Evolutionary conservation across 176 grass and related monocot genomes (phyloP), one percentile per base, ranked within the genome.

Genomic region (Luzula sylvatica): DNA sequence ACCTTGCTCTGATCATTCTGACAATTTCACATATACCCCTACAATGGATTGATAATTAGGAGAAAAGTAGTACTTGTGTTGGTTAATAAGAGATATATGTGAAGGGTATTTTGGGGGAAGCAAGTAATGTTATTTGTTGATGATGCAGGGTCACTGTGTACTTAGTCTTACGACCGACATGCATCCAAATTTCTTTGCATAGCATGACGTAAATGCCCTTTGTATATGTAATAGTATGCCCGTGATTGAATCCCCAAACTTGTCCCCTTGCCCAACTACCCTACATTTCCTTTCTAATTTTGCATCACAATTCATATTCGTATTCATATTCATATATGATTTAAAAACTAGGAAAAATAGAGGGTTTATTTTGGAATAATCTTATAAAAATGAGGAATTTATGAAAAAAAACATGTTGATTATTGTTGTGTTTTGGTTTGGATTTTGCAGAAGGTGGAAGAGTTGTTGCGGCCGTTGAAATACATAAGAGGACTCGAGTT

Each of bases 401-500:
- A n/a, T n/a, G n/a, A n/a, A n/a, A n/a, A n/a, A n/a, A n/a, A n/a
- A n/a, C 40, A 14, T 45, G 40, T 45, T 45, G 14, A 8, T 45
- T 45, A 9, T 8, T 14, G 40, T 9, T 45, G 40, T 45, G 8
- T n/a, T n/a, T n/a, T n/a, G n/a, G n/a, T 51, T 40, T 65, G 9
- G 9, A 1, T 42, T 5, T 30, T 8, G 38, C 70, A 79, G 87
- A 69, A 44, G 26, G 28, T 48, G 49, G 20, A 21, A 0, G 24
- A 65, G 78, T 82, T 80, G 81, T 25, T 78, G 78, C 51, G 24
- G 74, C 59, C 1, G 38, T 55, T 98, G 32, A 64, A 77, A 21
- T 75, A 92, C 81, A 58, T 87, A 45, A 62, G 65, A 55, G 93
- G 86, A 30, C 72, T 83, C 19, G 82, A 98, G 75, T 98, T 92